Evolutionary conservation across 176 grass and related monocot species (phyloP).

Genomic region (Otatea glauca): DNA sequence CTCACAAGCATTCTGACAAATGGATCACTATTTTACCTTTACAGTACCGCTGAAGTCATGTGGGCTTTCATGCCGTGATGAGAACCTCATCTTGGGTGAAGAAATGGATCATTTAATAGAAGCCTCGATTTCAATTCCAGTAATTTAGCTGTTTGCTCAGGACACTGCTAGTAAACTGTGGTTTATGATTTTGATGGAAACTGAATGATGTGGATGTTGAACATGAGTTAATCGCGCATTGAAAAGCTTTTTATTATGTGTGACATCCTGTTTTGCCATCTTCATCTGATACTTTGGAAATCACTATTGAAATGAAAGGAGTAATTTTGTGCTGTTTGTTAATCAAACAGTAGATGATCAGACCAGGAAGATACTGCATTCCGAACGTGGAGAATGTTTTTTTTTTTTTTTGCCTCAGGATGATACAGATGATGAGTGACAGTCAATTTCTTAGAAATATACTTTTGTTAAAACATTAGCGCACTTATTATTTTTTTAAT

Average conservation of each 20-base stretch:
- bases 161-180: conserved; percentile 1
- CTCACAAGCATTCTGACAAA: background rate
- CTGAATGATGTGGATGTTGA: conserved; percentile 29
- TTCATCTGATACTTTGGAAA: background rate
- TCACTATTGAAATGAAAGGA: background rate
- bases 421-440: background rate
- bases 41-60: conserved; percentile 57
- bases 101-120: conserved; percentile 4
- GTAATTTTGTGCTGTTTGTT: background rate
- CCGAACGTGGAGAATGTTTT: no score
- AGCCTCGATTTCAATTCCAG: conserved; percentile 32
- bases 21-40: background rate
- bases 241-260: background rate
- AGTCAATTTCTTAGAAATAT: no score
- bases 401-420: no score
- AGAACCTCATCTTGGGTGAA: background rate
- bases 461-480: no score
- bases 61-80: background rate
- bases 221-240: conserved; percentile 10
- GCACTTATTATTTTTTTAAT: no score
- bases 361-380: background rate
- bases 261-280: background rate
- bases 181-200: conserved; percentile 23
- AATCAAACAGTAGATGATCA: background rate
- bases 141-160: conserved; percentile 42